phyloP scores from a whole-genome alignment of 108 stramenopile genomes.

The Cyclotella distinguenda region DNA sequence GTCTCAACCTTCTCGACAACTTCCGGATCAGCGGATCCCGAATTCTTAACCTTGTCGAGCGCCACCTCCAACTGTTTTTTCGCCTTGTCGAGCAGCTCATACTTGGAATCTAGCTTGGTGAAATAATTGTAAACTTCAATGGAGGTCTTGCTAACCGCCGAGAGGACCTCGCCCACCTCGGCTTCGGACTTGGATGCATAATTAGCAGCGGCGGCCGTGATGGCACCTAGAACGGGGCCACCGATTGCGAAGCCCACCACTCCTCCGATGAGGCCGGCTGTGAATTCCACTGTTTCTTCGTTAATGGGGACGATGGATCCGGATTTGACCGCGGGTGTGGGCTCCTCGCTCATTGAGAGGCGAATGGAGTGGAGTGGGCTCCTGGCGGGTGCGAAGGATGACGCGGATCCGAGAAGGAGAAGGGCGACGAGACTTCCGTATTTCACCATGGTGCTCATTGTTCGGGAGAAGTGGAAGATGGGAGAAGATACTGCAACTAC shows the following conservation, averaged over 20 bases:
- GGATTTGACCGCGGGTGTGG: slow-evolving; percentile 21
- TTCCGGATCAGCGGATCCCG: slow-evolving; percentile 64
- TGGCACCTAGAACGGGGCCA: slow-evolving; percentile 54
- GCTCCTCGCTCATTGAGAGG: too few species aligned
- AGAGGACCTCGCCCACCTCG: slow-evolving; percentile 71
- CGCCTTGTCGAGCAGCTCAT: slow-evolving; percentile 78
- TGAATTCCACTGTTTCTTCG: slow-evolving; percentile 90
- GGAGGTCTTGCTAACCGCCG: slow-evolving; percentile 80
- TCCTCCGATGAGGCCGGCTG: slow-evolving; percentile 82
- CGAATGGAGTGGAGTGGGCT: slow-evolving; percentile 21
- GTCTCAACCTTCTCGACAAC: slow-evolving; percentile 79
- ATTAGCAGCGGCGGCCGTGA: slow-evolving; percentile 57
- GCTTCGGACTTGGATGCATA: slow-evolving; percentile 79
- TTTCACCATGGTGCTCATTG: slow-evolving; percentile 30
- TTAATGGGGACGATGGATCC: slow-evolving; percentile 78
- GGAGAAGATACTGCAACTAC: neutral
- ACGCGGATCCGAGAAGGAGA: slow-evolving; percentile 38
- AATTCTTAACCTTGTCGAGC: slow-evolving; percentile 71
- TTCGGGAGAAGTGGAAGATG: neutral
- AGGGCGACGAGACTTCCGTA: slow-evolving; percentile 38
- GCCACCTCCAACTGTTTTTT: slow-evolving; percentile 60
- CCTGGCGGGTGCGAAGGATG: slow-evolving; percentile 39
- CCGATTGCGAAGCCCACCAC: slow-evolving; percentile 60
- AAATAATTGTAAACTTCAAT: slow-evolving; percentile 91
- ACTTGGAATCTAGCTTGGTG: slow-evolving; percentile 82